Base-by-base conservation (phyloP, 2,329 filamentous ascomycete genomes). In the Scopulariopsis brevicaulis region DNA sequence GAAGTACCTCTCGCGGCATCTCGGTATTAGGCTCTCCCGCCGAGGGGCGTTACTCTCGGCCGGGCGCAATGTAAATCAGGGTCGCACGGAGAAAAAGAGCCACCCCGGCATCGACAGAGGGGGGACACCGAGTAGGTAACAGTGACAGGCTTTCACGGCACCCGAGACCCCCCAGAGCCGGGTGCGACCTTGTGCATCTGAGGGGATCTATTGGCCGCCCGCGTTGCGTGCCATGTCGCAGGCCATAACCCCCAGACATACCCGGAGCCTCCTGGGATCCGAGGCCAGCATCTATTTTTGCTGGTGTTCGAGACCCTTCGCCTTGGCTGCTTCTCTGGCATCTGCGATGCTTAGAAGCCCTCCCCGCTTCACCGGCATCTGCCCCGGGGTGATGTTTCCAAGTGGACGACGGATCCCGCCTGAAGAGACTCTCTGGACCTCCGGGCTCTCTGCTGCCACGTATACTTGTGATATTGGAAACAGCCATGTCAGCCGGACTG, bases 161-260 rank as follows among this genome's bases (percentile, higher is more conserved):
- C 12, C 37, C 37, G 37, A 40, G 37, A 40, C 37, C 37, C 37
- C 37, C n/a, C n/a, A 40, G 43, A 20, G 43, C 20, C 18, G 10
- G 43, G 7, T 48, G 43, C 43, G 15, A 48, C 22, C 50, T 25
- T 52, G 50, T 11, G 37, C 37, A 40, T 40, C 37, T 18, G 37
- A 48, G 43, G 15, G 15, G 20, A 48, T n/a, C 54, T n/a, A 55
- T 55, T 55, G 40, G 40, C 14, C 15, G 15, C 32, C 40, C 55
- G 55, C 48, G 52, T 57, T 57, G 55, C 48, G 20, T 24, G 55
- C 55, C 55, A 57, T 57, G 55, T 57, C 55, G 40, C 55, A 57
- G 55, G 22, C 55, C 50, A 34, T 40, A 56, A 4, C 28, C 55
- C 50, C 43, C 55, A 56, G 50, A 56, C 43, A 34, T 46, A 20